phyloP scores from a whole-genome alignment of 2,329 filamentous ascomycete genomes.

The Rhynchosporium agropyri region DNA sequence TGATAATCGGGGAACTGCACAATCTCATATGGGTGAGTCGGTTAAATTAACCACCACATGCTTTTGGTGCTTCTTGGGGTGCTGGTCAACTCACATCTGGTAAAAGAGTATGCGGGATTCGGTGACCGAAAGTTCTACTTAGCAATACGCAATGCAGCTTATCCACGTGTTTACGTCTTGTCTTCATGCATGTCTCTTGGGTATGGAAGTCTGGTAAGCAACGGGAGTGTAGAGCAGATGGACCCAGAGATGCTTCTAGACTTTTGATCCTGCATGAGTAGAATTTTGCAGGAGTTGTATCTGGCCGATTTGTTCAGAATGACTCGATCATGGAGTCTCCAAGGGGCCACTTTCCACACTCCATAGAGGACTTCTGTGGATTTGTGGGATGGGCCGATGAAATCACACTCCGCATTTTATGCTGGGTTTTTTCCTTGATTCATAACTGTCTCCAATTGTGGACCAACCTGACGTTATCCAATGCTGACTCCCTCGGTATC shows the following conservation, averaged over 20 bases:
- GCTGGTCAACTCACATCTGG: background rate
- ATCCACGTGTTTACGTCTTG: background rate
- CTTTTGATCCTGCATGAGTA: background rate
- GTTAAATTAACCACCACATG: background rate
- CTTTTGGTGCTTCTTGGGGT: background rate
- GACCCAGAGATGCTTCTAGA: background rate
- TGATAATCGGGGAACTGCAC: background rate
- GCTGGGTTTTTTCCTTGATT: slow-evolving; percentile 16
- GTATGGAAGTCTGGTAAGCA: background rate
- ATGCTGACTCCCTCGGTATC: background rate
- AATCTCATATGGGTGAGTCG: background rate
- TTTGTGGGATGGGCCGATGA: slow-evolving; percentile 3
- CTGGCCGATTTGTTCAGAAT: background rate
- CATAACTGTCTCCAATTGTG: slow-evolving; percentile 5
- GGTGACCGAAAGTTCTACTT: background rate
- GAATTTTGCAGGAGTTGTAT: slow-evolving; percentile 4
- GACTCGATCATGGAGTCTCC: slow-evolving; percentile 5
- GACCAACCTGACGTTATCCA: slow-evolving; percentile 14
- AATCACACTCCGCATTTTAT: background rate
- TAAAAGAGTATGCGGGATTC: slow-evolving; percentile 1
- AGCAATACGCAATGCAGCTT: too few relatives aligned
- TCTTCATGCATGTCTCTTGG: background rate
- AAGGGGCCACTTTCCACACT: too few relatives aligned
- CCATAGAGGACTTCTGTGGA: background rate
- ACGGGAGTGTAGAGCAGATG: background rate